phyloP scores from a whole-genome alignment of 2,329 filamentous ascomycete species.

The Aspergillus sojae region DNA sequence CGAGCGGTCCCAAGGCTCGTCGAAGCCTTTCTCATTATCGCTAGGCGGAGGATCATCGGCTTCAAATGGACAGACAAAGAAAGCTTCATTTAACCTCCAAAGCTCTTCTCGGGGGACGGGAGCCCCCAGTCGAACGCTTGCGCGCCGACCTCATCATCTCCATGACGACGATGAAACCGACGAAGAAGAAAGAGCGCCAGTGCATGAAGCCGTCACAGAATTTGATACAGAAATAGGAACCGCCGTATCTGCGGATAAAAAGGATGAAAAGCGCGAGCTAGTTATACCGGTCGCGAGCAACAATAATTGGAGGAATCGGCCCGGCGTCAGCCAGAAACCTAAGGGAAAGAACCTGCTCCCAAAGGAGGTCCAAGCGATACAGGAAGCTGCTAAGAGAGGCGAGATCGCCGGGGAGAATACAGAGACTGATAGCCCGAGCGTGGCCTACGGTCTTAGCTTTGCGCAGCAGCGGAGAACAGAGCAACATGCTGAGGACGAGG shows the following conservation, averaged over 20 bases:
- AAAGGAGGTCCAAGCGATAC: constrained; percentile 55
- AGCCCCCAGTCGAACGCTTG: constrained; percentile 24
- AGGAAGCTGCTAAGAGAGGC: constrained; percentile 43
- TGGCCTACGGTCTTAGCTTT: constrained; percentile 58
- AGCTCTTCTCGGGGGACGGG: constrained; percentile 23
- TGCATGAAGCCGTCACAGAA: constrained; percentile 53
- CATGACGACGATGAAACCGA: constrained; percentile 61
- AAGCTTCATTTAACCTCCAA: constrained; percentile 37
- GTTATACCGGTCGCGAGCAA: constrained; percentile 78
- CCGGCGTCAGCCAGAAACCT: constrained; percentile 54
- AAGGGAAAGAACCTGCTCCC: constrained; percentile 64
- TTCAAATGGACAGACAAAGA: constrained; percentile 34
- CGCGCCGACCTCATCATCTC: constrained; percentile 34
- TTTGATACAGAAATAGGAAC: constrained; percentile 53
- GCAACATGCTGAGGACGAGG: constrained; percentile 20
- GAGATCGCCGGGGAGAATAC: constrained; percentile 37
- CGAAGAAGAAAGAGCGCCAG: constrained; percentile 41
- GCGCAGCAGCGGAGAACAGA: constrained; percentile 32
- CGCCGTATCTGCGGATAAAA: constrained; percentile 43
- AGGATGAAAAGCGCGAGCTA: constrained; percentile 62
- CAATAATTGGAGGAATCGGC: constrained; percentile 70
- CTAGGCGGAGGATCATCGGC: constrained; percentile 28
- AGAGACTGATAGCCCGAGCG: constrained; percentile 55
- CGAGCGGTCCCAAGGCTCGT: constrained; percentile 5
- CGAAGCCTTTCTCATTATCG: constrained; percentile 47